These are phyloP conservation scores for Coriaria nepalensis DNA, from an alignment of 306 rosid species.

Conservation along the genomic window DNA sequence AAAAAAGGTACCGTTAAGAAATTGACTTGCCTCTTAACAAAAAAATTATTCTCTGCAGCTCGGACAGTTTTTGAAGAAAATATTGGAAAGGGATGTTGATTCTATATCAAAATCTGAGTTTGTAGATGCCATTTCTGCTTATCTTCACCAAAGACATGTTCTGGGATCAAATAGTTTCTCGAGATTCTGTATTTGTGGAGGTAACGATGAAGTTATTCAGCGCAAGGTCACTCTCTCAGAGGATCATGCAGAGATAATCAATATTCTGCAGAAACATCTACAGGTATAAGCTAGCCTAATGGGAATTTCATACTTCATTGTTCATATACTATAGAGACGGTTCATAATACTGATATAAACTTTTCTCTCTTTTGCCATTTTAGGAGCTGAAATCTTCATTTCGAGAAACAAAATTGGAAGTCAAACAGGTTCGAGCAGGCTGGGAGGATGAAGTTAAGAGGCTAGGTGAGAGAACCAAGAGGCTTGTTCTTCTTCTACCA, in stretches of 20 bases:
- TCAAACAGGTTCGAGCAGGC: slow-evolving; percentile 41
- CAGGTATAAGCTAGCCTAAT: slow-evolving; percentile 21
- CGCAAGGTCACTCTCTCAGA: slow-evolving; percentile 17
- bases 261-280: slow-evolving; percentile 56
- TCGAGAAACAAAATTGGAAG: slow-evolving; percentile 41
- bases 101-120: slow-evolving; percentile 52
- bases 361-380: slow-evolving; percentile 4
- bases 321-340: too few relatives aligned
- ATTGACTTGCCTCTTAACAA: too few relatives aligned
- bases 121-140: slow-evolving; percentile 45
- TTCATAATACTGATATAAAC: too few relatives aligned
- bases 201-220: slow-evolving; percentile 31
- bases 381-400: slow-evolving; percentile 55
- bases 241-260: slow-evolving; percentile 19
- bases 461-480: slow-evolving; percentile 41
- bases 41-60: slow-evolving; percentile 30
- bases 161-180: slow-evolving; percentile 54
- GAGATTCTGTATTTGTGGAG: slow-evolving; percentile 61
- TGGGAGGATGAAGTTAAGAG: slow-evolving; percentile 60
- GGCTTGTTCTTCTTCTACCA: too few relatives aligned
- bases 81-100: slow-evolving; percentile 42
- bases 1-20: too few relatives aligned
- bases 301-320: background rate
- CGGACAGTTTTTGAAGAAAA: slow-evolving; percentile 65
- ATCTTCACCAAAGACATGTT: slow-evolving; percentile 53